A percentile compares a stretch with the other conserved stretches of the same genome.
Evolutionary conservation across 2,329 filamentous ascomycete species (phyloP).

Genomic region (Epichloe coenophiala): DNA sequence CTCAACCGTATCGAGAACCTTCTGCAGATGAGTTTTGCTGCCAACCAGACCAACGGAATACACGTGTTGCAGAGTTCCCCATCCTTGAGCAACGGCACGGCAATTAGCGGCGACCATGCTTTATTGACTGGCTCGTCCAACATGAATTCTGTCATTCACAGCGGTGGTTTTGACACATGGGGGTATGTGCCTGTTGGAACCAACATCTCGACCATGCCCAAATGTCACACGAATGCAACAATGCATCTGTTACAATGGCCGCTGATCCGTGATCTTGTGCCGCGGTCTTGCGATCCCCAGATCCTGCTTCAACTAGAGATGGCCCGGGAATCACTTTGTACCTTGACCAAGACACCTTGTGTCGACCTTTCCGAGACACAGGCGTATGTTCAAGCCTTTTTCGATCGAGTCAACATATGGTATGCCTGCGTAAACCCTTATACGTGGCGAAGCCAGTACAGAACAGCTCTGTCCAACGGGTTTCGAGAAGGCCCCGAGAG

Average conservation of each 20-base stretch:
- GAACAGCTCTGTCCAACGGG: slow-evolving; percentile 58
- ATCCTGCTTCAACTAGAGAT: slow-evolving; percentile 73
- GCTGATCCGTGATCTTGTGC: slow-evolving; percentile 64
- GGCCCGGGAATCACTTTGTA: slow-evolving; percentile 60
- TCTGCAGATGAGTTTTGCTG: slow-evolving; percentile 55
- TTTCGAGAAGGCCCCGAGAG: slow-evolving; percentile 71
- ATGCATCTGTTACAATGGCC: slow-evolving; percentile 70
- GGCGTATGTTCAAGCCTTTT: slow-evolving; percentile 66
- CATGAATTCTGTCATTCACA: slow-evolving; percentile 43
- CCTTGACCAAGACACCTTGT: slow-evolving; percentile 48
- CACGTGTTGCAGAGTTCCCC: slow-evolving; percentile 49
- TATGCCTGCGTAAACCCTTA: slow-evolving; percentile 77
- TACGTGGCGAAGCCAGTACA: slow-evolving; percentile 65
- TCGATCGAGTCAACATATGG: slow-evolving; percentile 71
- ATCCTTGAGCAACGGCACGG: slow-evolving; percentile 50
- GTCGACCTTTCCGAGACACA: slow-evolving; percentile 63
- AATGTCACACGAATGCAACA: slow-evolving; percentile 68
- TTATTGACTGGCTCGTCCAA: slow-evolving; percentile 29
- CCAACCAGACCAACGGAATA: slow-evolving; percentile 34
- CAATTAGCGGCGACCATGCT: slow-evolving; percentile 42
- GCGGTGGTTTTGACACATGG: slow-evolving; percentile 61
- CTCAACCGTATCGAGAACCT: slow-evolving; percentile 65
- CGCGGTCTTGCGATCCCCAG: slow-evolving; percentile 65
- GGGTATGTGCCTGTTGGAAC: slow-evolving; percentile 34
- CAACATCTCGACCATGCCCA: slow-evolving; percentile 79